A percentile compares a stretch with the other conserved stretches of the same genome.
Conservation (phyloP, 768 basidiomycete species). For the Lactarius vividus region DNA sequence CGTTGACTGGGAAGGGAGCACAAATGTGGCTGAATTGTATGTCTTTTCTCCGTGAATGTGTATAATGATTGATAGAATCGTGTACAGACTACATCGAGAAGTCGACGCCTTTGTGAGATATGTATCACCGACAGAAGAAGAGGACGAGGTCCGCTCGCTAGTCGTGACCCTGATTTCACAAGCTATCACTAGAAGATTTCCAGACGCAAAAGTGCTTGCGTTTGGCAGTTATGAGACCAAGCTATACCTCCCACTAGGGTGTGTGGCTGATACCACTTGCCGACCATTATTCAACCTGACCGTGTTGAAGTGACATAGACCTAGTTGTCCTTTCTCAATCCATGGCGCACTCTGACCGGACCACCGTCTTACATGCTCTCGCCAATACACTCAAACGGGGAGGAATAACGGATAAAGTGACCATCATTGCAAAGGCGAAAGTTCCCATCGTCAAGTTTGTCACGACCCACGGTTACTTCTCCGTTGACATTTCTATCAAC, state of each 20-base stretch:
- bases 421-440: conserved; percentile 88
- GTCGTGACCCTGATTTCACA: conserved; percentile 67
- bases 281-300: conserved; percentile 8
- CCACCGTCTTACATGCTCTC: conserved; percentile 68
- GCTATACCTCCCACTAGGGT: conserved; percentile 92
- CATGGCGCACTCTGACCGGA: conserved; percentile 70
- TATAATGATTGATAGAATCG: conserved; percentile 13
- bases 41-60: conserved; percentile 33
- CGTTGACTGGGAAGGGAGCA: conserved; percentile 70
- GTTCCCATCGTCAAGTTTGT: conserved; percentile 97
- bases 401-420: conserved; percentile 74
- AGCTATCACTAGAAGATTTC: conserved; percentile 62
- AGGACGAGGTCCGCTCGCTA: conserved; percentile 80
- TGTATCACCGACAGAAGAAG: conserved; percentile 81
- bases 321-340: conserved; percentile 79
- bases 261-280: conserved; percentile 33
- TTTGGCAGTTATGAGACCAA: conserved; percentile 95
- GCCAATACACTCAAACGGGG: conserved; percentile 74
- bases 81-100: conserved; percentile 75
- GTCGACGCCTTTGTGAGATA: conserved; percentile 81
- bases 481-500: conserved; percentile 93
- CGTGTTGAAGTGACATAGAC: conserved; percentile 78
- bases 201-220: conserved; percentile 76
- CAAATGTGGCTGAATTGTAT: conserved; percentile 82
- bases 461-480: conserved; percentile 74